These are phyloP conservation scores for Pestalotiopsis sp. DNA, from an alignment of 2,329 filamentous ascomycete genomes.

Conservation along the genomic window DNA sequence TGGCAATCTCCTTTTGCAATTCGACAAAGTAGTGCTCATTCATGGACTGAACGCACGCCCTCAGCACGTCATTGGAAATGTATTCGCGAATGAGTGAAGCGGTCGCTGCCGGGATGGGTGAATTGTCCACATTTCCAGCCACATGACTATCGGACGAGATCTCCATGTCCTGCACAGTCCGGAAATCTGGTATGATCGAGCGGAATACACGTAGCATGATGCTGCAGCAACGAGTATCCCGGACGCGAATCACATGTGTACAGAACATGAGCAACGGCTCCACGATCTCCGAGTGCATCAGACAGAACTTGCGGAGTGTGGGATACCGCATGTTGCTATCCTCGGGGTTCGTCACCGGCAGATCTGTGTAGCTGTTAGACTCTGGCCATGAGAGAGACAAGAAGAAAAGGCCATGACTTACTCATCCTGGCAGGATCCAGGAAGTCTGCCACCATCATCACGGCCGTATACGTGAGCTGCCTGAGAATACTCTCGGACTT, in stretches of 20 bases:
- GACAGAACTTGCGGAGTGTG: conserved; percentile 78
- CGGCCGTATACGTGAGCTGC: conserved; percentile 88
- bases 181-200: conserved; percentile 80
- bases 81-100: conserved; percentile 79
- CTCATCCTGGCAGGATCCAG: conserved; percentile 73
- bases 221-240: conserved; percentile 84
- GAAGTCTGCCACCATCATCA: conserved; percentile 88
- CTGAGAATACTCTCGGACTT: conserved; percentile 94
- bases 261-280: conserved; percentile 91
- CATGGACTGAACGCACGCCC: conserved; percentile 85
- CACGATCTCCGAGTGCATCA: conserved; percentile 75
- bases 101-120: conserved; percentile 53
- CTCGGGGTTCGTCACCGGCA: conserved; percentile 21
- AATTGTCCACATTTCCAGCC: conserved; percentile 34
- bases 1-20: conserved; percentile 87
- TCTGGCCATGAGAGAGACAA: conserved; percentile 19
- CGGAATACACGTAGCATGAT: conserved; percentile 86
- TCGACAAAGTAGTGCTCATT: conserved; percentile 98
- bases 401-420: conserved; percentile 37
- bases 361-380: conserved; percentile 26
- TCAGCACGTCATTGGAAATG: conserved; percentile 84
- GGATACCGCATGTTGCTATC: conserved; percentile 41
- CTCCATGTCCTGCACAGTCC: conserved; percentile 17
- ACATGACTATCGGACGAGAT: conserved; percentile 7
- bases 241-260: conserved; percentile 86